Conservation (phyloP, 371 early-diverging fungal species). For the Chytridium lagenaria region DNA sequence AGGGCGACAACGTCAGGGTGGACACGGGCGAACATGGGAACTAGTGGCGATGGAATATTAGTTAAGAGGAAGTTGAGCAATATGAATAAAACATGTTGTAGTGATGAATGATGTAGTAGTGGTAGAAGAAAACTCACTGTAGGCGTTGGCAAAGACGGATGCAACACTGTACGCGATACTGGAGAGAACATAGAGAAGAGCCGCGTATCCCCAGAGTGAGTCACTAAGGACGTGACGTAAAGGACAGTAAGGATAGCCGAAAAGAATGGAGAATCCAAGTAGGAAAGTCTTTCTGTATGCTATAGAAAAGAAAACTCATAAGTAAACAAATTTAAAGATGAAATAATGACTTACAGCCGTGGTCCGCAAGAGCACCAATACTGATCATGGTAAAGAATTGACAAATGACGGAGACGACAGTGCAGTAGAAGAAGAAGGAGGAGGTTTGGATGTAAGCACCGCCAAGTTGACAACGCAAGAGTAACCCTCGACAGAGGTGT, state of each 20-base stretch:
- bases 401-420: conserved; percentile 58
- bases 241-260: conserved; percentile 49
- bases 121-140: conserved; percentile 11
- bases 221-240: conserved; percentile 20
- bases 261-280: no score
- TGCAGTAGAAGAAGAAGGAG: conserved; percentile 61
- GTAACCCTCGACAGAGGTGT: conserved; percentile 31
- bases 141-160: conserved; percentile 42
- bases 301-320: no score
- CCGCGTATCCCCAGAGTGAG: conserved; percentile 17
- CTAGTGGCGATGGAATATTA: background rate
- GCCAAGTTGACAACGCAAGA: conserved; percentile 59
- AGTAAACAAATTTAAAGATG: no score
- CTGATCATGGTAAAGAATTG: conserved; percentile 65
- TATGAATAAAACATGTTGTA: background rate
- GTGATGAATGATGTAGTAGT: no score
- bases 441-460: conserved; percentile 57
- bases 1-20: conserved; percentile 30
- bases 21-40: conserved; percentile 61
- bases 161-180: conserved; percentile 60
- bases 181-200: background rate
- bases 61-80: background rate
- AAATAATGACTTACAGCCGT: no score
- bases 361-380: conserved; percentile 66
- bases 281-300: no score